A percentile compares a stretch with the other conserved stretches of the same genome.
Conservation (phyloP, 345 rosid genomes). For the Syzygium jambos region DNA sequence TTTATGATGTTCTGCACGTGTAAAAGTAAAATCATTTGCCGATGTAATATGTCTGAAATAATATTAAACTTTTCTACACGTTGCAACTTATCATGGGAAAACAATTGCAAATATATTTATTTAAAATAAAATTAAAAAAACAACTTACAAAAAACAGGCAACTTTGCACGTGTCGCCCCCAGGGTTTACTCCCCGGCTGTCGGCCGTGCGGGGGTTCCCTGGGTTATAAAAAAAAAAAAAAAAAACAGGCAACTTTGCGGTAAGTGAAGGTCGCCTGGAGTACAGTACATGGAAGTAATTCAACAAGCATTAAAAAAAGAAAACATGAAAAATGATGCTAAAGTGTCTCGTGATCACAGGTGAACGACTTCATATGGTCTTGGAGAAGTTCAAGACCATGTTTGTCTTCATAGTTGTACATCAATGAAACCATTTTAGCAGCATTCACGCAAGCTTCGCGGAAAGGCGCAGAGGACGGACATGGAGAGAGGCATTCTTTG, state of each 20-base stretch:
- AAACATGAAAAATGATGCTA: neutral
- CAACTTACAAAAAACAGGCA: neutral
- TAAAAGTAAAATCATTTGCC: neutral
- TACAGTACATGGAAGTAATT: neutral
- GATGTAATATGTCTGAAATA: neutral
- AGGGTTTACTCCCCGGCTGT: too few relatives aligned
- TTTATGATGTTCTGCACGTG: neutral
- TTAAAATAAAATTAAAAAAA: neutral
- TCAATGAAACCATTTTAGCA: slow-evolving; percentile 48
- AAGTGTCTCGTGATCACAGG: neutral
- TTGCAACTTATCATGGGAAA: neutral
- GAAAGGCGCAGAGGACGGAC: slow-evolving; percentile 22
- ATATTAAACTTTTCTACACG: neutral
- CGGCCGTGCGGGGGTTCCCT: too few relatives aligned
- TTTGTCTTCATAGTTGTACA: slow-evolving; percentile 30
- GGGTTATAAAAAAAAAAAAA: too few relatives aligned
- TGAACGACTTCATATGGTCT: slow-evolving; percentile 10
- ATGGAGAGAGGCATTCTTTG: slow-evolving; percentile 24
- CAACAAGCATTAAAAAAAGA: neutral
- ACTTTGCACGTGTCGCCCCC: too few relatives aligned
- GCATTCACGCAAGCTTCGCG: slow-evolving; percentile 23
- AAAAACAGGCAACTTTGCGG: neutral
- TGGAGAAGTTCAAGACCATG: slow-evolving; percentile 30
- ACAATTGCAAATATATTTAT: neutral
- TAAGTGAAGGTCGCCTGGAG: neutral